These are phyloP conservation scores for Alternaria dauci DNA, from an alignment of 2,329 filamentous ascomycete species.

Conservation along the genomic window DNA sequence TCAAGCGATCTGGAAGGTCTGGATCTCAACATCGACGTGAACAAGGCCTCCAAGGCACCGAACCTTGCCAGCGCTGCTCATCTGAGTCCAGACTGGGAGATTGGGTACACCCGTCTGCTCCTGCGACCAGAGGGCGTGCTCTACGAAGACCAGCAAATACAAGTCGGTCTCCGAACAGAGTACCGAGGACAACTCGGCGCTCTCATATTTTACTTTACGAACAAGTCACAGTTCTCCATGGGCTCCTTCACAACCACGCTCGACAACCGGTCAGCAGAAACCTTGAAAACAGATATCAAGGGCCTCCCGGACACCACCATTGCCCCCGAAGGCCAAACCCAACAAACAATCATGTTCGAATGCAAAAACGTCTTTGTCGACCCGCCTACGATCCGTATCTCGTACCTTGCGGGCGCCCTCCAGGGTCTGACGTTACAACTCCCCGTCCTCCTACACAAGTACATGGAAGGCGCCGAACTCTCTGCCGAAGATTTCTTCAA, in stretches of 20 bases:
- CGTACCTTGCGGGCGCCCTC: constrained; percentile 90
- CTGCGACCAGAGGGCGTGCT: constrained; percentile 84
- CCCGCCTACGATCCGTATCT: constrained; percentile 89
- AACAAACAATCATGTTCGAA: constrained; percentile 96
- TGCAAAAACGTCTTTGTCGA: constrained; percentile 81
- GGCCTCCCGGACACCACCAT: constrained; percentile 86
- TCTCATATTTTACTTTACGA: constrained; percentile 93
- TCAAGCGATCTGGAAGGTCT: constrained; percentile 75
- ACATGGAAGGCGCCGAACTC: constrained; percentile 92
- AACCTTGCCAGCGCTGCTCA: constrained; percentile 94
- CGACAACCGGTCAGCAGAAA: constrained; percentile 73
- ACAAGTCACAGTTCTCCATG: constrained; percentile 86
- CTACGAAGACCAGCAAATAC: constrained; percentile 94
- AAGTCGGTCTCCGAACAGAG: constrained; percentile 90
- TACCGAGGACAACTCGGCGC: constrained; percentile 96
- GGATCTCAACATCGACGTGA: constrained; percentile 72
- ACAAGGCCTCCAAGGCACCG: constrained; percentile 69
- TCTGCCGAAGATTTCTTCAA: constrained; percentile 96
- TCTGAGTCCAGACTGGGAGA: constrained; percentile 92
- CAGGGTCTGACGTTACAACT: constrained; percentile 92
- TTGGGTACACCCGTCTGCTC: constrained; percentile 84
- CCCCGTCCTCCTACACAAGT: constrained; percentile 89
- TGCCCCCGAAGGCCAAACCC: constrained; percentile 76
- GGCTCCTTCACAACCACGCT: constrained; percentile 94
- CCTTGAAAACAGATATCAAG: constrained; percentile 86